Base-by-base conservation (phyloP, 208 protist species). In the Leishmania guyanensis region DNA sequence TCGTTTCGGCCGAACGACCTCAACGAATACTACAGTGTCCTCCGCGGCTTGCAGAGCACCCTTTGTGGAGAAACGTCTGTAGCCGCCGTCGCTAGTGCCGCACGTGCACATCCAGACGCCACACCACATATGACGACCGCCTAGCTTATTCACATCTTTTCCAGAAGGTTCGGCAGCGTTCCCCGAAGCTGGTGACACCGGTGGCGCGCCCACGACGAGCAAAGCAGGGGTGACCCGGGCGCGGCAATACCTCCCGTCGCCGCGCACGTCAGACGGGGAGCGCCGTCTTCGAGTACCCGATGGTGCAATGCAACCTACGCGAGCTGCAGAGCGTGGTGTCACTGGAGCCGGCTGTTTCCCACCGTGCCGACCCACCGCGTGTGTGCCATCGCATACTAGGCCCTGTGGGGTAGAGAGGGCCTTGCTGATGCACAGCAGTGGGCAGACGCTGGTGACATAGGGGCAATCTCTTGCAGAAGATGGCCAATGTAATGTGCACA, bases 1-100 rank as follows among this genome's bases (percentile, higher is more conserved):
- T 88, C 93, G 33, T 51, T 95, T 75, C 84, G 80, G 2, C 79
- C 90, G 39, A 93, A 92, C 84, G 91, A 95, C 80, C 39, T 95
- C 8, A 86, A 93, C 68, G 86, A 80, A 53, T 85, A 84, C 14
- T 83, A 89, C 83, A 88, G 82, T 51, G 51, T 92, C 73, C 85
- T 88, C 78, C 73, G 81, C 29, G 87, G 77, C 36, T 82, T 92
- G 50, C 51, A 78, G 9, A 90, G 93, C 78, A 88, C 43, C 91
- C 5, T 86, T 90, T 77, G 73, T 94, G 29, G 65, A 71, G 66
- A 83, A 81, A 51, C 51, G 90, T 26, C 48, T 86, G 6, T 71
- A 56, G 1, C 84, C 89, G 68, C 84, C 75, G 20, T 22, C 53
- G 0, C 9, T 90, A 22, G 20, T 54, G n/a, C 12, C 50, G 3